Evolutionary conservation across 768 basidiomycete genomes (phyloP).

Genomic region (Neoboletus brunneissimus): DNA sequence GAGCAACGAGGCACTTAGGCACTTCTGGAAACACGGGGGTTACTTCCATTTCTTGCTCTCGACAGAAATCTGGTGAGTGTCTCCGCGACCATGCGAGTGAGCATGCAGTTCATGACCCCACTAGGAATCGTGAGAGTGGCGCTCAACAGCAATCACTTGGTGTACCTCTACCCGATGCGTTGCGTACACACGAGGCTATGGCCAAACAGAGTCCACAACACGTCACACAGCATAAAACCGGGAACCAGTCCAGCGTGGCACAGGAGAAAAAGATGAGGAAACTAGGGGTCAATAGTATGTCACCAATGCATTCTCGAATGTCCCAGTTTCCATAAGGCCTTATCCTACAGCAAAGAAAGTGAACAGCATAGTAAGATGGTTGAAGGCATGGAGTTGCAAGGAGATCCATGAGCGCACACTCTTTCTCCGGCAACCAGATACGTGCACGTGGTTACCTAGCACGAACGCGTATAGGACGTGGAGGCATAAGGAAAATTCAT

Average conservation of each 20-base stretch:
- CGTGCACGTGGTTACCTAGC: constrained; percentile 11
- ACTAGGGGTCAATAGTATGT: background rate
- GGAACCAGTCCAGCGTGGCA: background rate
- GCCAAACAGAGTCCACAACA: too few relatives aligned
- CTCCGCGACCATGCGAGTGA: too few relatives aligned
- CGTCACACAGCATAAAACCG: too few relatives aligned
- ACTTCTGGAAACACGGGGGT: background rate
- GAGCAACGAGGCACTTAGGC: constrained; percentile 1
- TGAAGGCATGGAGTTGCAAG: constrained; percentile 2
- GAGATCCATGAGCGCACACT: background rate
- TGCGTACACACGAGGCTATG: background rate
- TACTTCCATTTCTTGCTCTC: constrained; percentile 15
- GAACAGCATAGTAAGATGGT: background rate
- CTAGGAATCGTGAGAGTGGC: constrained; percentile 2
- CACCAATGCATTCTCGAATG: background rate
- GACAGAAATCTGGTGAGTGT: constrained; percentile 14
- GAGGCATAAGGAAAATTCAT: background rate
- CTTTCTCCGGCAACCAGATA: constrained; percentile 1
- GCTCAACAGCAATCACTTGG: background rate
- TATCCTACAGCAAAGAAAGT: background rate
- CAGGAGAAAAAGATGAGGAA: background rate
- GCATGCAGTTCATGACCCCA: background rate
- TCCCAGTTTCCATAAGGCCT: background rate
- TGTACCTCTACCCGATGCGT: background rate
- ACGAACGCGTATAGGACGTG: constrained; percentile 1